These are phyloP conservation scores for Escovopsis sp. DNA, from an alignment of 2,329 filamentous ascomycete genomes.

Conservation along the genomic window DNA sequence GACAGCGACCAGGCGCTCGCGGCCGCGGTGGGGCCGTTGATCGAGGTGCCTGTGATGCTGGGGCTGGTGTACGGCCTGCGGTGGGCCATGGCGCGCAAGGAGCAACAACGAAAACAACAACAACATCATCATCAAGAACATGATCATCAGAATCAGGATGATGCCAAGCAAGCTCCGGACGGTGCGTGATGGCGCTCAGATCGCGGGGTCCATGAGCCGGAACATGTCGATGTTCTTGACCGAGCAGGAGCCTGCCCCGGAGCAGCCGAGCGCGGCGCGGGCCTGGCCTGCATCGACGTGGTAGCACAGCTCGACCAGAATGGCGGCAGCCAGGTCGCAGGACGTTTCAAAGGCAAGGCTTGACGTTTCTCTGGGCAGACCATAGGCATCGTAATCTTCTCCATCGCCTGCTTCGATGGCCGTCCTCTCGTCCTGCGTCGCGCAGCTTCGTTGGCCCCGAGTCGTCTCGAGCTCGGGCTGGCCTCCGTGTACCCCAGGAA, in stretches of 20 bases:
- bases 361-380: background rate
- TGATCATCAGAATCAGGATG: no score
- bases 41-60: slow-evolving; percentile 74
- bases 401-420: no score
- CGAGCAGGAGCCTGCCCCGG: slow-evolving; percentile 2
- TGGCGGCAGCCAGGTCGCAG: slow-evolving; percentile 5
- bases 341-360: slow-evolving; percentile 1
- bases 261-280: slow-evolving; percentile 5
- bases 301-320: slow-evolving; percentile 4
- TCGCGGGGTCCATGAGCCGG: slow-evolving; percentile 3
- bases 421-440: background rate
- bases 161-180: no score
- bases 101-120: no score
- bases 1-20: slow-evolving; percentile 70
- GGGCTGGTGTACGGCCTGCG: slow-evolving; percentile 61
- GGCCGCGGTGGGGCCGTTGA: slow-evolving; percentile 68
- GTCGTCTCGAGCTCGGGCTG: background rate
- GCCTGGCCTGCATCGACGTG: slow-evolving; percentile 3
- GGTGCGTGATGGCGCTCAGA: no score
- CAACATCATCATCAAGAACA: no score
- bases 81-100: slow-evolving; percentile 29
- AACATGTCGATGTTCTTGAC: slow-evolving; percentile 6
- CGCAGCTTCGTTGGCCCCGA: no score
- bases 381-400: background rate
- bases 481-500: background rate